Evolutionary conservation across 2,329 filamentous ascomycete species (phyloP).

Genomic region (Aureobasidium sp.): DNA sequence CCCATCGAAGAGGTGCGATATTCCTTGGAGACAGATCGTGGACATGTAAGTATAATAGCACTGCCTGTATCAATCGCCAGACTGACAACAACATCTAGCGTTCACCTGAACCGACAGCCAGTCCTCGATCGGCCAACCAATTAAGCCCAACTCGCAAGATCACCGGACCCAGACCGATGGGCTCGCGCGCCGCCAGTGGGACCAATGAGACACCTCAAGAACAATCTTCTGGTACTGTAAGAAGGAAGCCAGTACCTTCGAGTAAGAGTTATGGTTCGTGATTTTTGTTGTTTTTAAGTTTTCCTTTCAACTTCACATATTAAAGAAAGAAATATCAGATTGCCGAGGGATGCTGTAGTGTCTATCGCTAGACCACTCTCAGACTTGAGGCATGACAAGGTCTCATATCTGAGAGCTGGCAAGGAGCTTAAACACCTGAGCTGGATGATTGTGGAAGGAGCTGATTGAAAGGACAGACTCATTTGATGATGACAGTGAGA

Average conservation of each 20-base stretch:
- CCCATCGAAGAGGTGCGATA: conserved; percentile 48
- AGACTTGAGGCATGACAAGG: neutral
- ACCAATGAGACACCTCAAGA: neutral
- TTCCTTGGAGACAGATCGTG: conserved; percentile 42
- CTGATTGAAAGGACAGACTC: conserved; percentile 13
- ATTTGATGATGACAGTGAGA: conserved; percentile 12
- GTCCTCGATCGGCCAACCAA: neutral
- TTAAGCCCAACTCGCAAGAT: conserved; percentile 33
- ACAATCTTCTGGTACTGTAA: conserved; percentile 19
- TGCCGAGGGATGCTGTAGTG: neutral
- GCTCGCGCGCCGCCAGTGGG: conserved; percentile 23
- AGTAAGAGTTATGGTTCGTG: conserved; percentile 15
- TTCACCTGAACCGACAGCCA: conserved; percentile 14
- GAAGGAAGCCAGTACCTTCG: conserved; percentile 21
- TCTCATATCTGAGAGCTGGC: neutral
- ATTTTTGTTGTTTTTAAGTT: conserved; percentile 8
- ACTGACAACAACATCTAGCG: neutral
- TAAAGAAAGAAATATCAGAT: neutral
- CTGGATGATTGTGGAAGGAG: neutral
- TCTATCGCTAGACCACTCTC: neutral
- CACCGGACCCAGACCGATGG: conserved; percentile 45
- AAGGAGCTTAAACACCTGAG: neutral
- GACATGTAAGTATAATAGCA: conserved; percentile 22
- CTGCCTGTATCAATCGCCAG: neutral
- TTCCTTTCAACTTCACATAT: conserved; percentile 1